Percentiles rank a stretch among this genome's conserved stretches.
Conservation (phyloP, 192 early-diverging fungal species). For the Powellomyces hirtus region DNA sequence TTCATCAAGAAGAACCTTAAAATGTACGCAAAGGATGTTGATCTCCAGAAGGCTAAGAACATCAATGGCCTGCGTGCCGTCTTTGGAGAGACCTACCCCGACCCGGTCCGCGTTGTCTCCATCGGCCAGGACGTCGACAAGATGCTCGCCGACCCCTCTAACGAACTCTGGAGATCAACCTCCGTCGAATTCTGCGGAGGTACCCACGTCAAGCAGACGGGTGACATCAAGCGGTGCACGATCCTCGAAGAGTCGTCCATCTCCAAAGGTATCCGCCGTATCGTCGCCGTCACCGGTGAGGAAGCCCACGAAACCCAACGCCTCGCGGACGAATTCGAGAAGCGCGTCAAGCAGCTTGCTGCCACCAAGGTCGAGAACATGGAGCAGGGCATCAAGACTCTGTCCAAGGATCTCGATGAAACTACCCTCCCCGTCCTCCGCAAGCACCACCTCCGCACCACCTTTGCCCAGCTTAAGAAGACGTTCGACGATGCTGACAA, state of each 20-base stretch:
- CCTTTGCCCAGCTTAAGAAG: conserved; percentile 75
- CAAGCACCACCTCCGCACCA: conserved; percentile 73
- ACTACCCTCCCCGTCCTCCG: conserved; percentile 73
- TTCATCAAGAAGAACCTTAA: conserved; percentile 71
- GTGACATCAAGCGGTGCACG: conserved; percentile 82
- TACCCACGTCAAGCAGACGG: conserved; percentile 89
- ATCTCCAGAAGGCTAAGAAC: conserved; percentile 73
- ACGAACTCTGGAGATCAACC: conserved; percentile 75
- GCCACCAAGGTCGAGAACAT: conserved; percentile 48
- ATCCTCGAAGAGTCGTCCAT: conserved; percentile 89
- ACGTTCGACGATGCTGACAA: conserved; percentile 86
- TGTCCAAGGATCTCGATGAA: conserved; percentile 67
- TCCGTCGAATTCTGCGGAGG: conserved; percentile 98
- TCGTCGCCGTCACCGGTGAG: conserved; percentile 91
- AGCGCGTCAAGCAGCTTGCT: conserved; percentile 59
- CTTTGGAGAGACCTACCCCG: conserved; percentile 97
- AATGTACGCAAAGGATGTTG: conserved; percentile 84
- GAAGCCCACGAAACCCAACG: conserved; percentile 74
- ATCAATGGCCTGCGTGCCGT: conserved; percentile 94
- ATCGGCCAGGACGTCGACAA: conserved; percentile 87
- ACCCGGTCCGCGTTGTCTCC: conserved; percentile 94
- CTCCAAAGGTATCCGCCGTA: conserved; percentile 95
- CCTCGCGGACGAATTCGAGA: conserved; percentile 66
- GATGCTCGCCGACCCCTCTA: conserved; percentile 74
- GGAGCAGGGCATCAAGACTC: conserved; percentile 74